Evolutionary conservation across 2,329 filamentous ascomycete genomes (phyloP), one percentile per base, ranked within the genome.

Genomic region (Fusarium sp.): DNA sequence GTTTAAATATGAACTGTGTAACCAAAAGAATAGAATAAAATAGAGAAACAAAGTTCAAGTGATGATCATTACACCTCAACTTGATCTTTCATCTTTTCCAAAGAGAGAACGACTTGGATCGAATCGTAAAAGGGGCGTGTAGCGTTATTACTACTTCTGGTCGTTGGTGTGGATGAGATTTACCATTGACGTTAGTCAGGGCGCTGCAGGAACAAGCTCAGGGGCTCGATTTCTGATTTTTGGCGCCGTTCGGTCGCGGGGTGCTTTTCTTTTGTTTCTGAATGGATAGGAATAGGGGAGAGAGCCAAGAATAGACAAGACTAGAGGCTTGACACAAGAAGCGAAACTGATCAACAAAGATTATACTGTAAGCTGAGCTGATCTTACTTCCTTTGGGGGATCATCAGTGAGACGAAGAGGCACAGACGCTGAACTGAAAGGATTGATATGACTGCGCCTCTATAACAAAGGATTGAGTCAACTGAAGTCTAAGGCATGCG

Each of bases 171-270:
- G 29, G 35, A 38, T 38, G 31, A 26, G 42, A 31, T 49, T 49
- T 26, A 49, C 46, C 21, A 21, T 21, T 37, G 37, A 16, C 15
- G 16, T 35, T 52, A 52, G 48, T 52, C 48, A 52, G 48, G 48
- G 35, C 35, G 23, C 41, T 63, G 59, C 59, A 63, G 50, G 46
- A 43, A 29, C 57, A 63, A 58, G 64, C 49, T 69, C 67, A 70
- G 67, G 67, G 67, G 66, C 66, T 70, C 21, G 67, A 43, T 59
- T 37, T 35, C 16, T 41, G 18, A n/a, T 52, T 20, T 48, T 53
- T 58, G 58, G 65, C 58, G 65, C 66, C 48, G 42, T 64, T 59
- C 29, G 20, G 21, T 48, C 46, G 60, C 67, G 68, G 70, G 67
- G 67, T 66, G 39, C n/a, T 7, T 63, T 24, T 56, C n/a, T 66